Evolutionary conservation across 495 filamentous ascomycete species (phyloP).

Genomic region (Hyaloscypha bicolor): DNA sequence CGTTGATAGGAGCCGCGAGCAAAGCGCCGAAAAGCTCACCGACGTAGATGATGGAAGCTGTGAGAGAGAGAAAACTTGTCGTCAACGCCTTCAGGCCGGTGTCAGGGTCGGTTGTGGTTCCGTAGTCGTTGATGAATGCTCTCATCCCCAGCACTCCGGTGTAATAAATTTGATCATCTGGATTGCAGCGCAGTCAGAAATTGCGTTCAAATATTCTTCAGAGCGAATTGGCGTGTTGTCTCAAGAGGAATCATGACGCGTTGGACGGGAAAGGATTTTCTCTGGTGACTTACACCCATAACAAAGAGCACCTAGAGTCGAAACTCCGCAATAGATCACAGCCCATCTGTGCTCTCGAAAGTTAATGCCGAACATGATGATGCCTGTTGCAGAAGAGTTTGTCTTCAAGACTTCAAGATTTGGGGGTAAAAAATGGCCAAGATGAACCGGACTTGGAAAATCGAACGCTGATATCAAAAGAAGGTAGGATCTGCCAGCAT

Average conservation of each 20-base stretch:
- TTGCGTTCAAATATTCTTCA: not conserved
- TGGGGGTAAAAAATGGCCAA: too few species aligned
- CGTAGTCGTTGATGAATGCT: conserved; percentile 29
- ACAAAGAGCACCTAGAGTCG: conserved; percentile 1
- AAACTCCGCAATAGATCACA: too few species aligned
- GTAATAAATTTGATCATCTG: conserved; percentile 32
- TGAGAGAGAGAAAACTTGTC: conserved; percentile 26
- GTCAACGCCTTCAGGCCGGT: conserved; percentile 13
- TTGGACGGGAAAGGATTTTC: not conserved
- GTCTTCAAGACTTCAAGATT: too few species aligned
- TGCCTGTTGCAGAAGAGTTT: too few species aligned
- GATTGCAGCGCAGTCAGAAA: not conserved
- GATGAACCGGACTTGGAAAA: too few species aligned
- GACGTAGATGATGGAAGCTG: conserved; percentile 33
- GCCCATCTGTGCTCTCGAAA: too few species aligned
- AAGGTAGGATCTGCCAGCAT: too few species aligned
- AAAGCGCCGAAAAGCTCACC: conserved; percentile 32
- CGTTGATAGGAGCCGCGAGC: conserved; percentile 33
- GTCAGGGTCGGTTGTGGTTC: not conserved
- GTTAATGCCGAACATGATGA: too few species aligned
- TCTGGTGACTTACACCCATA: conserved; percentile 3
- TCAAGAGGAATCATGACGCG: not conserved
- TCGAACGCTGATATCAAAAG: too few species aligned
- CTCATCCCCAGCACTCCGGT: conserved; percentile 32
- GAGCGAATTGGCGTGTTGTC: not conserved